phyloP scores from a whole-genome alignment of 352 stramenopile species.

The Globisporangium megalacanthum region DNA sequence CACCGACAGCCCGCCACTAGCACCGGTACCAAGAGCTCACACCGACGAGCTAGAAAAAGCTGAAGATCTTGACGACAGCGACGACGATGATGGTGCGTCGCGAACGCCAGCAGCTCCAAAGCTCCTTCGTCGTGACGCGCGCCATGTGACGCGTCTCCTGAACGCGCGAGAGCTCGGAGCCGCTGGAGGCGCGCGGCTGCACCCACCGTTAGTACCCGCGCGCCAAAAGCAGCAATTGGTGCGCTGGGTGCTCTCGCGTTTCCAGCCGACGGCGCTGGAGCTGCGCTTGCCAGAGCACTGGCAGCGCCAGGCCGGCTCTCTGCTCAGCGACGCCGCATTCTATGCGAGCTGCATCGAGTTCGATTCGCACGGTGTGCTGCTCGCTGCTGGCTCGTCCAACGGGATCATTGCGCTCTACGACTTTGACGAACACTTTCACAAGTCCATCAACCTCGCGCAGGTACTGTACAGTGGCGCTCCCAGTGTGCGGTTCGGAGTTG shows the following conservation, averaged over 20 bases:
- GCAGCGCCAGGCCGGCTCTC: slow-evolving; percentile 23
- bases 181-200: slow-evolving; percentile 11
- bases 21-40: not conserved
- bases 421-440: slow-evolving; percentile 73
- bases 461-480: slow-evolving; percentile 8
- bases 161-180: slow-evolving; percentile 36
- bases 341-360: slow-evolving; percentile 70
- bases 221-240: slow-evolving; percentile 42
- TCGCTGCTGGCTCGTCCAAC: slow-evolving; percentile 57
- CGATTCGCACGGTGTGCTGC: slow-evolving; percentile 57
- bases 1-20: not conserved
- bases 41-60: not conserved
- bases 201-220: slow-evolving; percentile 18
- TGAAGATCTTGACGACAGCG: not conserved
- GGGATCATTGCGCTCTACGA: slow-evolving; percentile 71
- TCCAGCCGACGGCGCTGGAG: slow-evolving; percentile 33
- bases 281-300: slow-evolving; percentile 41
- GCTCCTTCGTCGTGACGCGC: slow-evolving; percentile 11
- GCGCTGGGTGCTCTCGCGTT: slow-evolving; percentile 49
- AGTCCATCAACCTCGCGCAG: slow-evolving; percentile 47
- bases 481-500: too few species aligned
- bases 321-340: slow-evolving; percentile 24
- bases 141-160: slow-evolving; percentile 31
- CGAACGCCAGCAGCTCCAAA: not conserved
- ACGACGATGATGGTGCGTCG: not conserved